Conservation (phyloP, 192 early-diverging fungal genomes). For the Coemansia sp. region DNA sequence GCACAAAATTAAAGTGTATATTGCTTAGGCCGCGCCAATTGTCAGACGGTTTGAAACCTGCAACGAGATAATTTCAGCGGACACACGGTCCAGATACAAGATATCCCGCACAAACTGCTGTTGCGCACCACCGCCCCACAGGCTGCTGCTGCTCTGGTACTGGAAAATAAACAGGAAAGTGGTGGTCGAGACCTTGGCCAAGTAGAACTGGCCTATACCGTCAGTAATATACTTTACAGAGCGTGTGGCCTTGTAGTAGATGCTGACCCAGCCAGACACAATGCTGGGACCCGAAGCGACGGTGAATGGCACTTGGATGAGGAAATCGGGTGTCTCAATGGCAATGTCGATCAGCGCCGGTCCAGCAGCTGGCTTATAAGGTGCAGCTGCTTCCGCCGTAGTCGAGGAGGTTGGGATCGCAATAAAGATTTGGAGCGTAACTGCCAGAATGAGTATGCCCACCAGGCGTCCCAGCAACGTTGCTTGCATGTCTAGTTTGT, state of each 20-base stretch:
- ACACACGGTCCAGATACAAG: constrained; percentile 38
- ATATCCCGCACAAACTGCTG: constrained; percentile 22
- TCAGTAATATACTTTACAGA: constrained; percentile 31
- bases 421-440: constrained; percentile 5
- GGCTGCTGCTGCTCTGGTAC: constrained; percentile 17
- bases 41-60: constrained; percentile 12
- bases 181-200: constrained; percentile 32
- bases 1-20: background rate
- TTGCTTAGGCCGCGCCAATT: background rate
- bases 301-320: constrained; percentile 36
- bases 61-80: constrained; percentile 26
- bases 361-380: background rate
- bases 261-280: constrained; percentile 27
- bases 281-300: constrained; percentile 18
- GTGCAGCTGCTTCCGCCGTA: background rate
- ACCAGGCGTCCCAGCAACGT: background rate
- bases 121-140: constrained; percentile 6
- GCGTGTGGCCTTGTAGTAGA: constrained; percentile 44
- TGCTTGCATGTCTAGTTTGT: background rate
- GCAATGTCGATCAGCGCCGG: constrained; percentile 25
- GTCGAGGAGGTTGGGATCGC: background rate
- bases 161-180: constrained; percentile 44
- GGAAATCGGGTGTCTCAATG: constrained; percentile 25
- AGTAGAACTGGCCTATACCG: constrained; percentile 19
- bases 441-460: background rate